Conservation (phyloP, 306 rosid genomes). For the Abrus pulchellus region DNA sequence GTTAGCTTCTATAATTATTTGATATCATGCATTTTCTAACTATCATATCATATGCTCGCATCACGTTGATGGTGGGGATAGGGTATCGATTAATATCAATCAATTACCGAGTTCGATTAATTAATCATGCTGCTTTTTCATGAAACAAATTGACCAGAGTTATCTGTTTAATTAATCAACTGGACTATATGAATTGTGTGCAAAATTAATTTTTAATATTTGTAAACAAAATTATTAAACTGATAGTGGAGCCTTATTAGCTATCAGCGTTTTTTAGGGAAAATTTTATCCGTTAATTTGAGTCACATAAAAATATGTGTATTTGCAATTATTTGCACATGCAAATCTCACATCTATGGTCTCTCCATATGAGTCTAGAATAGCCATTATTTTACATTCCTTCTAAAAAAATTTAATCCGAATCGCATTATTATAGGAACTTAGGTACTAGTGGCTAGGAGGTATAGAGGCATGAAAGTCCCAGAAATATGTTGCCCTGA, state of each 20-base stretch:
- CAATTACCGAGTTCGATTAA: background rate
- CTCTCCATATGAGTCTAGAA: background rate
- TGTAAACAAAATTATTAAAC: no score
- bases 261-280: background rate
- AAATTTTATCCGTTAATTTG: background rate
- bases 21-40: constrained; percentile 34
- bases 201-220: no score
- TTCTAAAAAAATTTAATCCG: background rate
- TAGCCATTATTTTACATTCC: background rate
- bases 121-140: background rate
- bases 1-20: constrained; percentile 42
- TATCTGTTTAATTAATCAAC: no score
- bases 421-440: constrained; percentile 30
- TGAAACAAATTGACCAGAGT: no score
- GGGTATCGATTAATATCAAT: background rate
- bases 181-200: no score
- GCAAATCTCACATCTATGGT: background rate
- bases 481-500: constrained; percentile 6
- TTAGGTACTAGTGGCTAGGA: background rate
- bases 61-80: background rate
- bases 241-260: background rate
- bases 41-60: constrained; percentile 35
- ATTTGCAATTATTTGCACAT: background rate
- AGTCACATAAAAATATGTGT: background rate
- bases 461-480: background rate